Evolutionary conservation across 352 stramenopile species (phyloP).

Genomic region (Phytopythium helicoides): DNA sequence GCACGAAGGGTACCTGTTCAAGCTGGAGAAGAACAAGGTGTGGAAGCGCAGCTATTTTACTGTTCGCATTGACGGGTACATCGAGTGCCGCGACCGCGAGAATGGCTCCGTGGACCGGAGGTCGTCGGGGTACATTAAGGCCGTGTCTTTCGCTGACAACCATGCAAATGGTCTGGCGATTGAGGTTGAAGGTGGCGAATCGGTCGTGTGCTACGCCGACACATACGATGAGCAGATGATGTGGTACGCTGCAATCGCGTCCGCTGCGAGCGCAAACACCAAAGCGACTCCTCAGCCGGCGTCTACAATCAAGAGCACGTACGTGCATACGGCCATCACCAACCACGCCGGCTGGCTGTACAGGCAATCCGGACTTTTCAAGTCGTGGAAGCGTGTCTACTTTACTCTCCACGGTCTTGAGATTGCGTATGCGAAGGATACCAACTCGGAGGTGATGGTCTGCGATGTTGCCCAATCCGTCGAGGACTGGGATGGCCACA

Average conservation of each 20-base stretch:
- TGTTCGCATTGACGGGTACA: constrained; percentile 65
- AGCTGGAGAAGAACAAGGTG: constrained; percentile 49
- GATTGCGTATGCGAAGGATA: constrained; percentile 68
- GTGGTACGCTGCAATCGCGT: constrained; percentile 78
- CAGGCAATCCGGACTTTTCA: constrained; percentile 78
- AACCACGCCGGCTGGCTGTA: constrained; percentile 83
- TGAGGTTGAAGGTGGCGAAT: constrained; percentile 51
- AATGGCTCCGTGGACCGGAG: constrained; percentile 35
- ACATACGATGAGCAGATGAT: constrained; percentile 83
- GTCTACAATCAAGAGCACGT: constrained; percentile 63
- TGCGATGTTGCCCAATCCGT: constrained; percentile 60
- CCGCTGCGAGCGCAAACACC: constrained; percentile 48
- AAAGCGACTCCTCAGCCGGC: constrained; percentile 28
- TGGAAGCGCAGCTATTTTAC: constrained; percentile 68
- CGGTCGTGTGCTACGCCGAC: constrained; percentile 74
- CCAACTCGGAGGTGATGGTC: constrained; percentile 57
- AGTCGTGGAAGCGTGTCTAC: constrained; percentile 78
- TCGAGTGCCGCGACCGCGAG: constrained; percentile 62
- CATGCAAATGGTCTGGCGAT: constrained; percentile 73
- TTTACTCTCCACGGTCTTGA: constrained; percentile 78
- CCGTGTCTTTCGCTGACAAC: constrained; percentile 66
- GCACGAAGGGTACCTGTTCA: constrained; percentile 69
- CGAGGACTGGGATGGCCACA: constrained; percentile 67
- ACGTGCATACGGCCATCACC: constrained; percentile 63
- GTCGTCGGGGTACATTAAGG: constrained; percentile 62